These are phyloP conservation scores for Coemansia guatemalensis DNA, from an alignment of 192 early-diverging fungal genomes.

Conservation along the genomic window DNA sequence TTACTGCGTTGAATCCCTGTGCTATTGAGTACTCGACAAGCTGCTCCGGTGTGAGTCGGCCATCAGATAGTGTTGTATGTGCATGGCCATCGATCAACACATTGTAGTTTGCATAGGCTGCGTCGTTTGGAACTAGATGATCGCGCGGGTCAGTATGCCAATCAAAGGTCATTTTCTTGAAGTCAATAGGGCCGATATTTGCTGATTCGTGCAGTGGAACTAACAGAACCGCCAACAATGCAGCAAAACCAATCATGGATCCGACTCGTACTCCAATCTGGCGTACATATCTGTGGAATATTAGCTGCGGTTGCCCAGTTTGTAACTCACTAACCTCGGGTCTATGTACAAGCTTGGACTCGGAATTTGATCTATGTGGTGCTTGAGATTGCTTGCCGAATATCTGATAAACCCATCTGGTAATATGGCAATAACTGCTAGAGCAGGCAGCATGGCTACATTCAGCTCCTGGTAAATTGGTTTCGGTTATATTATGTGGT, in stretches of 20 bases:
- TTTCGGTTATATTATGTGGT: no score
- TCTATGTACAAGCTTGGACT: no score
- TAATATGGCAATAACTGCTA: no score
- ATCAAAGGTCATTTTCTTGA: constrained; percentile 17
- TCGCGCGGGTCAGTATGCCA: constrained; percentile 28
- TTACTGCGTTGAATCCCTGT: constrained; percentile 67
- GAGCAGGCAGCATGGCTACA: no score
- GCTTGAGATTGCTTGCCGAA: no score
- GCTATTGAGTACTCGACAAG: constrained; percentile 67
- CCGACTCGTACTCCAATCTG: constrained; percentile 12
- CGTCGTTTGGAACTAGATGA: constrained; percentile 27
- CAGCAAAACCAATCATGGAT: constrained; percentile 10
- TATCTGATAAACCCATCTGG: no score
- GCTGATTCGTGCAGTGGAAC: constrained; percentile 16
- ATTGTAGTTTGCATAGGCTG: constrained; percentile 47
- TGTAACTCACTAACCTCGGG: no score
- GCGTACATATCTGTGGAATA: neutral
- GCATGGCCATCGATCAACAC: constrained; percentile 65
- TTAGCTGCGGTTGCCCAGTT: no score
- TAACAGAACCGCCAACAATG: constrained; percentile 15
- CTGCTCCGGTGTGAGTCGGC: constrained; percentile 57
- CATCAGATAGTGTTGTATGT: constrained; percentile 65
- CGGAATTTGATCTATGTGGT: no score
- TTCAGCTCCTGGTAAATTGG: no score
- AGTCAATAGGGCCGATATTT: constrained; percentile 24